phyloP scores from a whole-genome alignment of 371 early-diverging fungal genomes.

The Batkoa obscura region DNA sequence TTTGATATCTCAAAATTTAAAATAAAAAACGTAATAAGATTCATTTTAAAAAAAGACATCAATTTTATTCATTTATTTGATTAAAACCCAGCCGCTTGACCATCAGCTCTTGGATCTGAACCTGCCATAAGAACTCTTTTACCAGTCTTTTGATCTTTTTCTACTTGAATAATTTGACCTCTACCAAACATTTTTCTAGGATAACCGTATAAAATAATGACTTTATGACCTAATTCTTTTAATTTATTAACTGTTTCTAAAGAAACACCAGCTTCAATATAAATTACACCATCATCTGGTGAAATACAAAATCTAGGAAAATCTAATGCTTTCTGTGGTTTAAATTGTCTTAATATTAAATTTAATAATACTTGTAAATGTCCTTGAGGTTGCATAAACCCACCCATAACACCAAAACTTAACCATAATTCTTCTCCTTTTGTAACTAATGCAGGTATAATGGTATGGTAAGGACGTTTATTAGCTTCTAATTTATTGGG shows the following conservation, averaged over 20 bases:
- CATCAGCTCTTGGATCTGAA: slow-evolving; percentile 50
- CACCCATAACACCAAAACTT: slow-evolving; percentile 22
- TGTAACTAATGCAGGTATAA: slow-evolving; percentile 53
- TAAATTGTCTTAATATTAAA: slow-evolving; percentile 27
- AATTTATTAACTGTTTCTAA: slow-evolving; percentile 20
- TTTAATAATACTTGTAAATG: slow-evolving; percentile 64
- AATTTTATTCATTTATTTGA: too few relatives aligned
- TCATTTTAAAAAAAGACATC: too few relatives aligned
- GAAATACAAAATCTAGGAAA: slow-evolving; percentile 40
- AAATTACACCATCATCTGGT: slow-evolving; percentile 20
- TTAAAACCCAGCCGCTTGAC: slow-evolving; percentile 34
- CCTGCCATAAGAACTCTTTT: slow-evolving; percentile 34
- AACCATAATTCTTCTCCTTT: slow-evolving; percentile 9
- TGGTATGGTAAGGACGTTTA: slow-evolving; percentile 78
- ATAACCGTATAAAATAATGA: slow-evolving; percentile 19
- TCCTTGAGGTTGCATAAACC: slow-evolving; percentile 43
- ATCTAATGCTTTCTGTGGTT: slow-evolving; percentile 53
- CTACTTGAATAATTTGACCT: slow-evolving; percentile 35
- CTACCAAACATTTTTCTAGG: slow-evolving; percentile 43
- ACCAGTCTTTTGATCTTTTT: slow-evolving; percentile 18
- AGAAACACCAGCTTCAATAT: slow-evolving; percentile 38
- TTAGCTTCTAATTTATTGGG: slow-evolving; percentile 45
- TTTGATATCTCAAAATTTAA: too few relatives aligned
- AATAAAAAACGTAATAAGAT: too few relatives aligned
- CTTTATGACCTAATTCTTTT: slow-evolving; percentile 32